Conservation (phyloP, 495 filamentous ascomycete species). For the Coniosporium apollinis region DNA sequence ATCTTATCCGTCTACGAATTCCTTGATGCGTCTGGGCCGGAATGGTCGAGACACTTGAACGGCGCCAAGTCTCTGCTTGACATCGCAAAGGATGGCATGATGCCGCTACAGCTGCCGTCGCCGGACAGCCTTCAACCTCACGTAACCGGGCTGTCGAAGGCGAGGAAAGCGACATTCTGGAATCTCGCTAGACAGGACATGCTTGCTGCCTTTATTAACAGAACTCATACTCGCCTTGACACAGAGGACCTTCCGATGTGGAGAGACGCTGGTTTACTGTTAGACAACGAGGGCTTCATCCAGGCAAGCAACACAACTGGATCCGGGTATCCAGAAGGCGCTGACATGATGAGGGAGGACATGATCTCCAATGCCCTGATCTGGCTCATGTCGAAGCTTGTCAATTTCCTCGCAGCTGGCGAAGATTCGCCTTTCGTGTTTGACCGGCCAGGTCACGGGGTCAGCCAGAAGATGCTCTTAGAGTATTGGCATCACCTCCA, state of each 20-base stretch:
- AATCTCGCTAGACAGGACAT: constrained; percentile 51
- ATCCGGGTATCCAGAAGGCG: constrained; percentile 30
- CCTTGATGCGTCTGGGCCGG: constrained; percentile 39
- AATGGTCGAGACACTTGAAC: constrained; percentile 48
- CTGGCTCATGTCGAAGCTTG: constrained; percentile 45
- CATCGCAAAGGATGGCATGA: constrained; percentile 46
- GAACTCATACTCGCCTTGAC: constrained; percentile 41
- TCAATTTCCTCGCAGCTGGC: constrained; percentile 41
- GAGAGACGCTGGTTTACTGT: constrained; percentile 41
- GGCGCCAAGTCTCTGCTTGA: constrained; percentile 47
- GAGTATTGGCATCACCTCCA: constrained; percentile 39
- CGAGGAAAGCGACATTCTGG: constrained; percentile 45
- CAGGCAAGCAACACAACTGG: constrained; percentile 33
- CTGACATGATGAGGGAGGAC: constrained; percentile 40
- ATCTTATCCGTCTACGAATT: constrained; percentile 51
- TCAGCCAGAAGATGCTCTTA: constrained; percentile 35
- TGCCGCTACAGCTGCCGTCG: constrained; percentile 32
- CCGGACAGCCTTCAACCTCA: constrained; percentile 15
- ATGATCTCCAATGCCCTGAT: constrained; percentile 44
- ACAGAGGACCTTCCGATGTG: constrained; percentile 43
- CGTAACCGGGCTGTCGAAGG: constrained; percentile 30
- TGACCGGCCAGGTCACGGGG: constrained; percentile 28
- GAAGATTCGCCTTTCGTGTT: constrained; percentile 27
- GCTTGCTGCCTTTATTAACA: constrained; percentile 47
- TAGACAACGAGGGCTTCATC: constrained; percentile 39